Percentiles rank a stretch among this genome's conserved stretches.
Conservation (phyloP, 352 stramenopile genomes). For the Phytophthora chlamydospora region DNA sequence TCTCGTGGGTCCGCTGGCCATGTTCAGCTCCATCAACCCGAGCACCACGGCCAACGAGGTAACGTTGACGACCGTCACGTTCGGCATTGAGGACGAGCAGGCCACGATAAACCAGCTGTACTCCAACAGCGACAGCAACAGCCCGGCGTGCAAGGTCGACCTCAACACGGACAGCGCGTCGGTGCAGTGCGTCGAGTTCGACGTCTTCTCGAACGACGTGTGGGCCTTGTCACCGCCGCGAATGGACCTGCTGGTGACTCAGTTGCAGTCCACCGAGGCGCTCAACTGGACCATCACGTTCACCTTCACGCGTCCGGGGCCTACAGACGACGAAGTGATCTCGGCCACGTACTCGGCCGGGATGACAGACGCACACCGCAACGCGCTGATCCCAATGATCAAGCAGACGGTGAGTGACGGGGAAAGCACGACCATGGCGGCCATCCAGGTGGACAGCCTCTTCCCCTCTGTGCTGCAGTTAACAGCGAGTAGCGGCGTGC, state of each 20-base stretch:
- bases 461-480: conserved; percentile 76
- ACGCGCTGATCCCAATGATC: conserved; percentile 76
- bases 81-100: conserved; percentile 77
- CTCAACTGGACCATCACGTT: conserved; percentile 82
- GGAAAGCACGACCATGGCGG: conserved; percentile 31
- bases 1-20: conserved; percentile 72
- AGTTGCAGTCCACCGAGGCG: conserved; percentile 69
- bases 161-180: conserved; percentile 73
- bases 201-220: conserved; percentile 76
- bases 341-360: conserved; percentile 51
- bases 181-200: conserved; percentile 81
- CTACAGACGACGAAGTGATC: conserved; percentile 63
- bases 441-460: conserved; percentile 59
- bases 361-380: conserved; percentile 67
- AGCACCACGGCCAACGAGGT: conserved; percentile 79
- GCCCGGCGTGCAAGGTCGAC: conserved; percentile 61
- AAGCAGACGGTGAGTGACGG: conserved; percentile 54
- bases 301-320: conserved; percentile 69
- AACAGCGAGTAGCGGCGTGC: conserved; percentile 65
- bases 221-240: conserved; percentile 79
- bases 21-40: conserved; percentile 90
- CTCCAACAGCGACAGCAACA: conserved; percentile 77
- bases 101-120: conserved; percentile 83
- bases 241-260: conserved; percentile 66
- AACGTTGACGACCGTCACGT: conserved; percentile 61